Conservation (phyloP, 2,329 filamentous ascomycete genomes). For the Chalaropsis ovoidea region DNA sequence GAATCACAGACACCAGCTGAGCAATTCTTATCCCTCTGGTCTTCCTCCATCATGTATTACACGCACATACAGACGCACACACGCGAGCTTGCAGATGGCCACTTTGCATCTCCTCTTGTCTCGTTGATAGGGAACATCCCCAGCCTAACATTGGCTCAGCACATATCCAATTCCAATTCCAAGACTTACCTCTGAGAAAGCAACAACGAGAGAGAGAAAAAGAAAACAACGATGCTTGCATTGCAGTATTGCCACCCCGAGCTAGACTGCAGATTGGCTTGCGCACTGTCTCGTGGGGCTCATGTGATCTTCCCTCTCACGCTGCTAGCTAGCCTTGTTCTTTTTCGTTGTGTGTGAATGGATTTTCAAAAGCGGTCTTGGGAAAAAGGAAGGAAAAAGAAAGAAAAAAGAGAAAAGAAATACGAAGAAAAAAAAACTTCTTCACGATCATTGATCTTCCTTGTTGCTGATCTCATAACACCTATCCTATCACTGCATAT, state of each 20-base stretch:
- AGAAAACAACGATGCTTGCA: neutral
- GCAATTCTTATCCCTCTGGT: neutral
- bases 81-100: no score
- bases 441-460: no score
- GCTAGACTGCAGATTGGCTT: neutral
- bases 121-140: neutral
- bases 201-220: neutral
- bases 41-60: neutral
- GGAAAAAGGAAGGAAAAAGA: neutral
- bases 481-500: no score
- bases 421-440: no score
- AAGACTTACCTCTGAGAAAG: neutral
- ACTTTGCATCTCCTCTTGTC: neutral
- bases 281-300: constrained; percentile 3
- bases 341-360: neutral
- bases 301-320: neutral
- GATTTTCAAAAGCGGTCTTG: neutral
- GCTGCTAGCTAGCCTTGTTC: no score
- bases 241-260: neutral
- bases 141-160: neutral
- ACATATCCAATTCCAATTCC: neutral
- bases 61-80: neutral
- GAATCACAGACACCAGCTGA: neutral
- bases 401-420: neutral
- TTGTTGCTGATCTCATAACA: no score